These are phyloP conservation scores for Mariannaea elegans DNA, from an alignment of 2,329 filamentous ascomycete genomes.

Conservation along the genomic window DNA sequence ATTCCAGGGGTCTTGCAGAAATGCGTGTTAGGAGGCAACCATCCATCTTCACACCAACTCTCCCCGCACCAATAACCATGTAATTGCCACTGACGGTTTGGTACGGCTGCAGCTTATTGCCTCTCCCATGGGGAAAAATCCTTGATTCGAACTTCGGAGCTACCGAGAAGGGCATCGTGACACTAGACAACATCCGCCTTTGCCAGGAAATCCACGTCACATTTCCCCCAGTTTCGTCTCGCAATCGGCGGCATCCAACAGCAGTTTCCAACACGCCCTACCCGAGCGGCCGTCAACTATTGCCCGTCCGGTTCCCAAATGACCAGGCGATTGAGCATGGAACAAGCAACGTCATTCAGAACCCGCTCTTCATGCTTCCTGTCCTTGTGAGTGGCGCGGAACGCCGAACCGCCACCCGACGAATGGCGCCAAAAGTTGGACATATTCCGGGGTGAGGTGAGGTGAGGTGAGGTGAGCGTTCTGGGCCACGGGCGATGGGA, in stretches of 20 bases:
- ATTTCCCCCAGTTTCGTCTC: not conserved
- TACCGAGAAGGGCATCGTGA: not conserved
- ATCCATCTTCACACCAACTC: not conserved
- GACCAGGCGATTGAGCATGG: constrained; percentile 1
- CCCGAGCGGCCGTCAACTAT: constrained; percentile 9
- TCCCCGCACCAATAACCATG: constrained; percentile 14
- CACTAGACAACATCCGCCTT: not conserved
- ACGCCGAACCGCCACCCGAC: constrained; percentile 12
- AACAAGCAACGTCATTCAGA: not conserved
- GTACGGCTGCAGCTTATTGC: constrained; percentile 6
- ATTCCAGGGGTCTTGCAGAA: not conserved
- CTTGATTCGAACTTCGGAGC: not conserved
- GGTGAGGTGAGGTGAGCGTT: constrained; percentile 22
- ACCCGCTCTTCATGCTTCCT: not conserved
- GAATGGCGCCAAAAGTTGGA: not conserved
- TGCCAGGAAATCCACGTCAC: constrained; percentile 6
- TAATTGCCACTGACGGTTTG: constrained; percentile 1
- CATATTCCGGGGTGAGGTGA: constrained; percentile 13
- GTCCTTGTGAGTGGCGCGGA: constrained; percentile 19
- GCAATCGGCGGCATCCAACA: not conserved
- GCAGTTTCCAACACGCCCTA: not conserved
- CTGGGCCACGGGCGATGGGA: constrained; percentile 15
- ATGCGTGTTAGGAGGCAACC: not conserved
- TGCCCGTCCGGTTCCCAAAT: constrained; percentile 4
- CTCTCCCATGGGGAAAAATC: not conserved